Conservation (phyloP, 768 basidiomycete genomes). For the Mrakia frigida region DNA sequence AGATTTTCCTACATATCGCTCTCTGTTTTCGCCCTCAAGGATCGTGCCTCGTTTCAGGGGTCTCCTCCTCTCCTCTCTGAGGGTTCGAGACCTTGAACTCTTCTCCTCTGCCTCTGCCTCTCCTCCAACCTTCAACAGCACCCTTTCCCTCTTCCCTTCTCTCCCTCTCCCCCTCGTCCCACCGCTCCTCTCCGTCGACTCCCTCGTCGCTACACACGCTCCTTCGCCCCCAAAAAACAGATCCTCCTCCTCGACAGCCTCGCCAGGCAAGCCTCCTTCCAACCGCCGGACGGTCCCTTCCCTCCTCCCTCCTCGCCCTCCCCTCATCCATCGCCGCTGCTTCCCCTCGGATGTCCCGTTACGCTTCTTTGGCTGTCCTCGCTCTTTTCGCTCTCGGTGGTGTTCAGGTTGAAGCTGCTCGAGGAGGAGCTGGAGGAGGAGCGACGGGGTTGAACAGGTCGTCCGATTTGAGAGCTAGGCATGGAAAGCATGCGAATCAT, state of each 20-base stretch:
- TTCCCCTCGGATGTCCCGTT: neutral
- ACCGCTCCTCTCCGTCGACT: too few species aligned
- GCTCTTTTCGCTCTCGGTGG: neutral
- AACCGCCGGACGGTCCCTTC: constrained; percentile 1
- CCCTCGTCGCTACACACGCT: too few species aligned
- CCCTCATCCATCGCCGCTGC: neutral
- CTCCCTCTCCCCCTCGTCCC: too few species aligned
- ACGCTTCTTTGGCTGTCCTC: neutral
- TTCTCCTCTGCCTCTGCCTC: too few species aligned
- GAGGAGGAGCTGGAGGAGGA: neutral
- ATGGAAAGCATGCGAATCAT: neutral
- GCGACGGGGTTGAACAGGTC: neutral
- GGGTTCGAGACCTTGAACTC: too few species aligned
- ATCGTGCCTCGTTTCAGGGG: too few species aligned
- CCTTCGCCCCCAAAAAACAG: too few species aligned
- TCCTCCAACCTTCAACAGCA: too few species aligned
- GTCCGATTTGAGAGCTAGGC: neutral
- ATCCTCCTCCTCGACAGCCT: neutral
- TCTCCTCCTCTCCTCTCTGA: too few species aligned
- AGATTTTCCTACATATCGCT: too few species aligned
- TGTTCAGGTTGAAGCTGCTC: neutral
- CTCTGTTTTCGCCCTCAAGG: too few species aligned
- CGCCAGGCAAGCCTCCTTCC: neutral
- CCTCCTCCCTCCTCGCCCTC: neutral
- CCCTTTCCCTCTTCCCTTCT: too few species aligned